These are phyloP conservation scores for Geotrichum cucujoidarum DNA, from an alignment of 1,139 yeast genomes.

Conservation along the genomic window DNA sequence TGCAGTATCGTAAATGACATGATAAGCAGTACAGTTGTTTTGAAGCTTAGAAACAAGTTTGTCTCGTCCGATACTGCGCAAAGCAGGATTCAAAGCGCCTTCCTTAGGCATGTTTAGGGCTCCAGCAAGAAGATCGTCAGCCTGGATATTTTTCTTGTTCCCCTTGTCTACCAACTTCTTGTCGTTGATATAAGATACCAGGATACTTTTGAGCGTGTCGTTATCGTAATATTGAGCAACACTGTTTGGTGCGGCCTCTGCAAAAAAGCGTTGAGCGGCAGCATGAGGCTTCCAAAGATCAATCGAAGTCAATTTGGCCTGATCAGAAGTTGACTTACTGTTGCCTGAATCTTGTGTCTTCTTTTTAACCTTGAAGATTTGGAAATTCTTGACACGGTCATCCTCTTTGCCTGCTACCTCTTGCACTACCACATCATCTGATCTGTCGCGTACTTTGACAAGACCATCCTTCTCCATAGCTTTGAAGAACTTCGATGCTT, in stretches of 20 bases:
- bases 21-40: constrained; percentile 52
- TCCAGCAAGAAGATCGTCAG: constrained; percentile 47
- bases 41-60: constrained; percentile 49
- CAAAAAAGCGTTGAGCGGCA: constrained; percentile 41
- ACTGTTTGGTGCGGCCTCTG: constrained; percentile 40
- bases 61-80: constrained; percentile 42
- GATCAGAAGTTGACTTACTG: constrained; percentile 7
- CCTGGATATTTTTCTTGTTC: constrained; percentile 45
- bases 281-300: constrained; percentile 32
- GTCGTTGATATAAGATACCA: constrained; percentile 53
- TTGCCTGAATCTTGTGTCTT: constrained; percentile 15
- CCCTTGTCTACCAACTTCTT: constrained; percentile 49
- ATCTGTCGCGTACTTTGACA: constrained; percentile 66
- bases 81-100: constrained; percentile 10
- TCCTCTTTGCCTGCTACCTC: constrained; percentile 48
- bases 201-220: constrained; percentile 48
- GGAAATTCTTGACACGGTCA: constrained; percentile 53
- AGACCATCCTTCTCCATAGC: constrained; percentile 74
- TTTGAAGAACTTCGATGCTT: constrained; percentile 76
- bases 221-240: constrained; percentile 44
- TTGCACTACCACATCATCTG: constrained; percentile 62
- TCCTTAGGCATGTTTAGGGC: constrained; percentile 29
- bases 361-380: constrained; percentile 52
- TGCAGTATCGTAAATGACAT: constrained; percentile 50
- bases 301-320: constrained; percentile 22